Conservation (phyloP, 495 filamentous ascomycete species). For the Ramalina intermedia region DNA sequence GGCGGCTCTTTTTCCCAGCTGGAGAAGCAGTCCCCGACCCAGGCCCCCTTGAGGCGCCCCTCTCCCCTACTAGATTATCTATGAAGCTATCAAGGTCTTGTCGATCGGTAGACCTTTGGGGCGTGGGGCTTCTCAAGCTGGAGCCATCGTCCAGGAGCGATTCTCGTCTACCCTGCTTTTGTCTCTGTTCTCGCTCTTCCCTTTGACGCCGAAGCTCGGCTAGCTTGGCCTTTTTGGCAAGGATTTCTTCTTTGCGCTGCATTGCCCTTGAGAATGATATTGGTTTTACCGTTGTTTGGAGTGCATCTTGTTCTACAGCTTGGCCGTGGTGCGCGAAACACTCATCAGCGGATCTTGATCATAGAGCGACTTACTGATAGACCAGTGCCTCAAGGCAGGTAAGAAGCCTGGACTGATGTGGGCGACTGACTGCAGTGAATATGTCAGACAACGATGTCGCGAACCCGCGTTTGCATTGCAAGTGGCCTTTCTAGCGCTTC, state of each 20-base stretch:
- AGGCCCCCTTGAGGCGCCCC: constrained; percentile 57
- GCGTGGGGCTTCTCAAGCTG: constrained; percentile 47
- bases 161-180: constrained; percentile 50
- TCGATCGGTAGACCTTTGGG: constrained; percentile 53
- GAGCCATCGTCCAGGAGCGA: constrained; percentile 46
- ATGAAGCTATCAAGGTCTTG: constrained; percentile 77
- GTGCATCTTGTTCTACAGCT: background rate
- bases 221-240: constrained; percentile 86
- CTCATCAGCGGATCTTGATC: background rate
- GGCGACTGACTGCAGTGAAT: too few species aligned
- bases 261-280: background rate
- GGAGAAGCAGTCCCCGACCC: constrained; percentile 45
- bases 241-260: constrained; percentile 83
- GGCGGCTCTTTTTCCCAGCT: constrained; percentile 53
- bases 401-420: too few species aligned
- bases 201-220: constrained; percentile 89
- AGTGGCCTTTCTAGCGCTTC: too few species aligned
- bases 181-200: constrained; percentile 44
- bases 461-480: too few species aligned
- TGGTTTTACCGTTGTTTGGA: too few species aligned
- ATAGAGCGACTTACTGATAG: too few species aligned
- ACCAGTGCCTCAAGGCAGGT: too few species aligned
- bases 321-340: background rate
- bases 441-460: too few species aligned
- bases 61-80: constrained; percentile 60